phyloP scores from a whole-genome alignment of 73 alveolate species.

The Effrenium voratum region DNA sequence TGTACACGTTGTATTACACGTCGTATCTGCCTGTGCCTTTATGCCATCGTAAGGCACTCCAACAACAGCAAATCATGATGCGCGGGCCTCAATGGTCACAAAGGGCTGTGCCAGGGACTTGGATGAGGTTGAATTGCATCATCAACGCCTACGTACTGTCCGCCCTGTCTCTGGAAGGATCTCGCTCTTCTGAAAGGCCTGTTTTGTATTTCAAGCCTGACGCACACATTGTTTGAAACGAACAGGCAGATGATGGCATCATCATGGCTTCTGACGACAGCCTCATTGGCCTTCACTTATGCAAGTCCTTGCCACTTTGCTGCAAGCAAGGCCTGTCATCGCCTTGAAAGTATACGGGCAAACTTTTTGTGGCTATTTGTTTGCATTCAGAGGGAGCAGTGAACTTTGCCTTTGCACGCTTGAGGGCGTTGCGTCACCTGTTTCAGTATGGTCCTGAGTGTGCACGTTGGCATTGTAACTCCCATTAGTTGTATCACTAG shows the following conservation, averaged over 20 bases:
- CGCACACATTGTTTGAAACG: not conserved
- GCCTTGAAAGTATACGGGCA: too few relatives aligned
- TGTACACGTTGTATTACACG: not conserved
- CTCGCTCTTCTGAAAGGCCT: conserved; percentile 82
- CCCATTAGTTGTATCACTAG: too few relatives aligned
- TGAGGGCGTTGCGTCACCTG: too few relatives aligned
- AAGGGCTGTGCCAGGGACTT: not conserved
- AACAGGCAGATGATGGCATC: conserved; percentile 68
- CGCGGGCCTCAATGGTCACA: not conserved
- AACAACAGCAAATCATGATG: conserved; percentile 93
- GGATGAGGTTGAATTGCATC: conserved; percentile 69
- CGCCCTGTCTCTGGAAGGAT: conserved; percentile 67
- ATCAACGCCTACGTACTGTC: conserved; percentile 74
- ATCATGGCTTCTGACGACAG: conserved; percentile 54
- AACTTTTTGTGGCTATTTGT: too few relatives aligned
- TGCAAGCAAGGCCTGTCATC: not conserved
- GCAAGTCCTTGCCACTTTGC: conserved; percentile 57
- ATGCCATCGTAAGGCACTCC: conserved; percentile 38
- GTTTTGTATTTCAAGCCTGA: not conserved
- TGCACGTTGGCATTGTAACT: too few relatives aligned
- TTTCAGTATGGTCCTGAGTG: too few relatives aligned
- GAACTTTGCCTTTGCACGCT: too few relatives aligned
- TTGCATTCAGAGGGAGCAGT: too few relatives aligned
- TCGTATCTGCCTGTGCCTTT: not conserved
- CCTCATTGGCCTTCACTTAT: conserved; percentile 90